Base-by-base conservation (phyloP, 345 rosid species). In the Pistacia integerrima region DNA sequence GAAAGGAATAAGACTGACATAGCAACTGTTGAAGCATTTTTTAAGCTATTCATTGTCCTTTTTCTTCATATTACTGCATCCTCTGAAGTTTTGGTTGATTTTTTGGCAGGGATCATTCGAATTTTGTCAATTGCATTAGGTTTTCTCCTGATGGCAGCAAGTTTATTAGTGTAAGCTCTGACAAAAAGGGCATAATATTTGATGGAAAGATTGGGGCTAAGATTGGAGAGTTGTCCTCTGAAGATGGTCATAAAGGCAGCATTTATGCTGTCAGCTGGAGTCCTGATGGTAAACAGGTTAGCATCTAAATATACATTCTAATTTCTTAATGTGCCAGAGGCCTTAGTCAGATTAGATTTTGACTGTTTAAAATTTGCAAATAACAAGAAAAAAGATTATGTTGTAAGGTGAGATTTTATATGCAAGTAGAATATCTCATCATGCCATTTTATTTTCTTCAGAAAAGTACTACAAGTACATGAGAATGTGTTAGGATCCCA, bases 251-350 rank as follows among this genome's bases (percentile, higher is more conserved):
- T 75, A 92, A 88, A 83, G 99, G 99, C 52, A 93, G 93, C 84
- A 89, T 95, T 74, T 95, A 95, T 58, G 93, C 98, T 7, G 90
- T 88, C 75, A 92, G 94, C 81, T 93, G 99, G 99, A 95, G 98
- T 81, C 94, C 97, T 67, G 90, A 90, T 86, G 82, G 98, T 79
- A 91, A 90, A 82, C 93, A 90, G 97, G 98, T 96, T 81, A 79
- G 79, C n/a, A 46, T 55, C 63, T 54, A 28, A 3, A n/a, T 17
- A 3, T 20, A 22, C 8, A 20, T 5, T 51, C 3, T 48, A 25
- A n/a, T 11, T 44, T 51, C 22, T 20, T 25, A 11, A 48, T 72
- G 22, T 64, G 67, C 25, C 38, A 8, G 28, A 25, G 35, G 25
- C 52, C 36, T 9, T 13, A 20, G 20, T 54, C 11, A 9, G 46